These are phyloP conservation scores for Fagus sylvatica DNA, from an alignment of 306 rosid species.

Conservation along the genomic window DNA sequence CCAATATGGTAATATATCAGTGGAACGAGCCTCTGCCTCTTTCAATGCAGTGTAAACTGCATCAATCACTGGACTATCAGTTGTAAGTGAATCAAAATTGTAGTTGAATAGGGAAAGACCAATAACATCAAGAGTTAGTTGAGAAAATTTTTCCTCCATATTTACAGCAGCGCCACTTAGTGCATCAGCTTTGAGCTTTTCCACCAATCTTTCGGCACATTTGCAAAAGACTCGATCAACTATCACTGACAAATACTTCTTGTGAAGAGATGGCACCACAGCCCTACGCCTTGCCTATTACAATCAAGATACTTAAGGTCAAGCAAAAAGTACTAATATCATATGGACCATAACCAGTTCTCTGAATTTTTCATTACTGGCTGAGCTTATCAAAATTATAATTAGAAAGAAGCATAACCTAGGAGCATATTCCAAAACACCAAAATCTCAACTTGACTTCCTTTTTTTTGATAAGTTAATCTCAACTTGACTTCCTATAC, in stretches of 20 bases:
- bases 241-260: slow-evolving; percentile 80
- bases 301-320: slow-evolving; percentile 28
- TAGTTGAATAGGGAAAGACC: slow-evolving; percentile 93
- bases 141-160: slow-evolving; percentile 90
- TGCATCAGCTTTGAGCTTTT: slow-evolving; percentile 72
- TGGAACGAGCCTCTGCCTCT: slow-evolving; percentile 96
- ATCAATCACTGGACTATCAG: slow-evolving; percentile 86
- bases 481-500: background rate
- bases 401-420: background rate
- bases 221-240: slow-evolving; percentile 85
- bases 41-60: slow-evolving; percentile 94
- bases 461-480: background rate
- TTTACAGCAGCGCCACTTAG: slow-evolving; percentile 69
- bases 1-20: slow-evolving; percentile 94
- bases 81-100: slow-evolving; percentile 70
- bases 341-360: background rate
- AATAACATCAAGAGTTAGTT: slow-evolving; percentile 89
- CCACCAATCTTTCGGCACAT: slow-evolving; percentile 90
- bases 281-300: slow-evolving; percentile 92
- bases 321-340: background rate
- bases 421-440: background rate
- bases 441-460: background rate
- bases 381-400: background rate
- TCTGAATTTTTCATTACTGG: background rate
- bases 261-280: slow-evolving; percentile 96